These are phyloP conservation scores for Yamadazyma atlantica DNA, from an alignment of 1,139 yeast species.

Conservation along the genomic window DNA sequence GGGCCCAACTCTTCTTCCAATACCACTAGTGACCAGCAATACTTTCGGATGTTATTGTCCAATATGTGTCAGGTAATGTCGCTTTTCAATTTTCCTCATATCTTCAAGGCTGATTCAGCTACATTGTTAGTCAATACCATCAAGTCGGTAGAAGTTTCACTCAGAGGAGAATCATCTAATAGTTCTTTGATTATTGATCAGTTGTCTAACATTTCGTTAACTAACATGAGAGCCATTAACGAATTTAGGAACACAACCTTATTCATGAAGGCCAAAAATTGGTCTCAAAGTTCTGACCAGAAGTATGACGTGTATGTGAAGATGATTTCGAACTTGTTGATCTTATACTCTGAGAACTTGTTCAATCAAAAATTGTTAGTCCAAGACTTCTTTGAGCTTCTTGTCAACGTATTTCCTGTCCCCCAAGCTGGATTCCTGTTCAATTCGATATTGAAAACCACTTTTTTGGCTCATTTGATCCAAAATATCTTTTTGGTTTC, in stretches of 20 bases:
- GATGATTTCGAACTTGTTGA: constrained; percentile 34
- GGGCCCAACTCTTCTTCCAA: constrained; percentile 12
- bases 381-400: constrained; percentile 53
- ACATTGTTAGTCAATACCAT: constrained; percentile 53
- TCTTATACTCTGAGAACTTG: constrained; percentile 23
- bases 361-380: constrained; percentile 34
- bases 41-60: constrained; percentile 29
- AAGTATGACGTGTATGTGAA: constrained; percentile 32
- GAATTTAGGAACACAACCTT: constrained; percentile 43
- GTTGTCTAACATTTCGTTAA: constrained; percentile 57
- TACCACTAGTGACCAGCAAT: constrained; percentile 21
- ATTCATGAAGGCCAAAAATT: constrained; percentile 31
- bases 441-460: constrained; percentile 40
- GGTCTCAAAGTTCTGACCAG: constrained; percentile 26
- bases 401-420: constrained; percentile 49
- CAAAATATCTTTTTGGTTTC: constrained; percentile 30
- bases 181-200: constrained; percentile 51
- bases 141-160: constrained; percentile 62
- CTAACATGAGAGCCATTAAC: constrained; percentile 54
- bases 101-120: constrained; percentile 37
- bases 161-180: constrained; percentile 53
- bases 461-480: constrained; percentile 40
- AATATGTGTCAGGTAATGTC: constrained; percentile 39
- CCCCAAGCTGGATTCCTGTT: constrained; percentile 37
- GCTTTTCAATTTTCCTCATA: constrained; percentile 40